Conservation (phyloP, 495 filamentous ascomycete species). For the Neurospora cerealis region DNA sequence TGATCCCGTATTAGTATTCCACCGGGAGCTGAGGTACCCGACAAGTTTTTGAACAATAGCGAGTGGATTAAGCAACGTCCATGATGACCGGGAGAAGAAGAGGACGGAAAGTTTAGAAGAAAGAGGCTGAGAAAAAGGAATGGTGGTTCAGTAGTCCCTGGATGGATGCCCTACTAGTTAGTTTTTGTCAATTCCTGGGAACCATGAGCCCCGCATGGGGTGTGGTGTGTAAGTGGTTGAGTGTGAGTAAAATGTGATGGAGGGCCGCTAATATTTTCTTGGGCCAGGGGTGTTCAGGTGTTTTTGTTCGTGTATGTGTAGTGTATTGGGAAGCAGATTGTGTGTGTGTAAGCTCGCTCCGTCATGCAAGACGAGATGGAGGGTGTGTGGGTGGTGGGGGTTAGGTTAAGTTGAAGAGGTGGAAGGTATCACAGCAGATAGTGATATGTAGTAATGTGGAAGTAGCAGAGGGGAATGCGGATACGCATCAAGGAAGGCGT, state of each 20-base stretch:
- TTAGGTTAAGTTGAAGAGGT: background rate
- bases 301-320: background rate
- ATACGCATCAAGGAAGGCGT: background rate
- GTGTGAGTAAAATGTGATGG: background rate
- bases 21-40: slow-evolving; percentile 2
- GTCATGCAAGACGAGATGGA: background rate
- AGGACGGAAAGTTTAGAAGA: background rate
- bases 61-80: slow-evolving; percentile 5
- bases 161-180: background rate
- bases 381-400: background rate
- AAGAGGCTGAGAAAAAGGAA: background rate
- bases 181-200: background rate
- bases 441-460: background rate
- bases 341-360: background rate
- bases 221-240: background rate
- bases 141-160: background rate
- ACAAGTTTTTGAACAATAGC: background rate
- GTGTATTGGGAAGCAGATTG: background rate
- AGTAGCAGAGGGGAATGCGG: background rate
- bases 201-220: background rate
- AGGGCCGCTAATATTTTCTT: background rate
- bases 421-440: background rate
- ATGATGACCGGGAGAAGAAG: slow-evolving; percentile 1
- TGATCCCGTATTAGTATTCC: slow-evolving; percentile 10
- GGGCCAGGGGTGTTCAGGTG: background rate